phyloP scores from a whole-genome alignment of 208 protist genomes.

The Zelonia costaricensis region DNA sequence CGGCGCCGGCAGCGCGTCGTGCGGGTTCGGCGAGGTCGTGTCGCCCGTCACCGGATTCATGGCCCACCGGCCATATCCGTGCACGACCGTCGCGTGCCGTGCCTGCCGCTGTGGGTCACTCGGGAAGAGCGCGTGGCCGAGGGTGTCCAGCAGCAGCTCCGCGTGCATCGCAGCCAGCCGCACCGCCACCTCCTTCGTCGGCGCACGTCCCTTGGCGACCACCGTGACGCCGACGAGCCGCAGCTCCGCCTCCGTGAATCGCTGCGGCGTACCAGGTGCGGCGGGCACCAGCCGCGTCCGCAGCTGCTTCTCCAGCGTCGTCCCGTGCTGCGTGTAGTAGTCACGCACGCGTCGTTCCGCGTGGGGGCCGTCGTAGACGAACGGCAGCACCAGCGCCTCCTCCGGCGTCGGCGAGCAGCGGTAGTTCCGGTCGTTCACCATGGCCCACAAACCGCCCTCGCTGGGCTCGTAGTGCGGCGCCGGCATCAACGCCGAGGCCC shows the following conservation, averaged over 20 bases:
- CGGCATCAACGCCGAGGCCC: not conserved
- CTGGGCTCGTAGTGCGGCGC: conserved; percentile 59
- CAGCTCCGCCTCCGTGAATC: conserved; percentile 66
- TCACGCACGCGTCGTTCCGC: conserved; percentile 56
- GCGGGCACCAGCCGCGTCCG: conserved; percentile 27
- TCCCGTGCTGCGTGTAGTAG: conserved; percentile 60
- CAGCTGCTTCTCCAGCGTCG: conserved; percentile 39
- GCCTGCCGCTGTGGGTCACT: conserved; percentile 46
- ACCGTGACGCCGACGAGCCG: conserved; percentile 35
- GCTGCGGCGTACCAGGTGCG: conserved; percentile 30
- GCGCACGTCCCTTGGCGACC: conserved; percentile 55
- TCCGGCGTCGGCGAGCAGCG: conserved; percentile 59
- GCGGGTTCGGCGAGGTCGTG: conserved; percentile 22
- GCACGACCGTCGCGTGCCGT: conserved; percentile 54
- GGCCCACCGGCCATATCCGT: conserved; percentile 75
- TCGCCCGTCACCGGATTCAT: conserved; percentile 38
- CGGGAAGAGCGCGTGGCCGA: conserved; percentile 65
- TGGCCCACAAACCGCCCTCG: conserved; percentile 69
- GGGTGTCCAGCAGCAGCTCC: conserved; percentile 75
- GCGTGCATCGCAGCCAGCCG: conserved; percentile 82
- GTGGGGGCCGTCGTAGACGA: conserved; percentile 55
- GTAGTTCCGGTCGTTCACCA: conserved; percentile 63
- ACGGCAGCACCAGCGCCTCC: conserved; percentile 71
- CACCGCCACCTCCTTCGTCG: conserved; percentile 58
- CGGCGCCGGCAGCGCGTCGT: conserved; percentile 64